These are phyloP conservation scores for Phlebopus sp. DNA, from an alignment of 1,284 basidiomycete species.

Conservation along the genomic window DNA sequence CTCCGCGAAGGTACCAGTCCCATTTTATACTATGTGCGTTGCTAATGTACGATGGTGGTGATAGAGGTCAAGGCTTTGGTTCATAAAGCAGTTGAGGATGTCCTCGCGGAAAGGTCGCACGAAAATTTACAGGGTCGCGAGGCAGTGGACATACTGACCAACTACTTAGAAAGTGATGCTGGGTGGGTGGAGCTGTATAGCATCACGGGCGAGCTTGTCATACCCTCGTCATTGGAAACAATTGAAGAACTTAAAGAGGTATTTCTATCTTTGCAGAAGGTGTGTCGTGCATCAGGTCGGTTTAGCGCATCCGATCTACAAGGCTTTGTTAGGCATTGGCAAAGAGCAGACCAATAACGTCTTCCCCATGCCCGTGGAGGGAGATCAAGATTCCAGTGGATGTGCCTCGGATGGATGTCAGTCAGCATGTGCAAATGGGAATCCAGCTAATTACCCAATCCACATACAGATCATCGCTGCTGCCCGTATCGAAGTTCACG, in stretches of 20 bases:
- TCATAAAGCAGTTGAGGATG: constrained; percentile 44
- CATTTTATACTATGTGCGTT: constrained; percentile 2
- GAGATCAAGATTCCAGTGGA: constrained; percentile 79
- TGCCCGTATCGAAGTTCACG: constrained; percentile 53
- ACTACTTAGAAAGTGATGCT: constrained; percentile 57
- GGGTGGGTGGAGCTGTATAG: constrained; percentile 67
- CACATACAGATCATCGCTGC: constrained; percentile 62
- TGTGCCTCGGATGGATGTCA: constrained; percentile 74
- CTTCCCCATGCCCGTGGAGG: constrained; percentile 45
- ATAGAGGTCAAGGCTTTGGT: constrained; percentile 64
- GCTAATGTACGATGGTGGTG: constrained; percentile 6
- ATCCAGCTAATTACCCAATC: constrained; percentile 3
- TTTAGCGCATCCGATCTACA: constrained; percentile 1
- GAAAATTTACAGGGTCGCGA: constrained; percentile 29
- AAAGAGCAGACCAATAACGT: constrained; percentile 10
- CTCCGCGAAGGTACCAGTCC: constrained; percentile 62
- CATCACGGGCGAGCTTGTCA: constrained; percentile 62
- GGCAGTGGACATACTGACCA: constrained; percentile 49
- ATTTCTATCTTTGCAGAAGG: constrained; percentile 41
- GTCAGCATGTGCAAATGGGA: constrained; percentile 25
- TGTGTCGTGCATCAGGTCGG: constrained; percentile 17
- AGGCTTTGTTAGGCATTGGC: constrained; percentile 22
- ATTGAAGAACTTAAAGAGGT: constrained; percentile 38
- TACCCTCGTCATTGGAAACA: constrained; percentile 43
- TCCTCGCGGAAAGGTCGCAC: constrained; percentile 35